phyloP scores from a whole-genome alignment of 169 alveolate species.

The Plasmodium gaboni region DNA sequence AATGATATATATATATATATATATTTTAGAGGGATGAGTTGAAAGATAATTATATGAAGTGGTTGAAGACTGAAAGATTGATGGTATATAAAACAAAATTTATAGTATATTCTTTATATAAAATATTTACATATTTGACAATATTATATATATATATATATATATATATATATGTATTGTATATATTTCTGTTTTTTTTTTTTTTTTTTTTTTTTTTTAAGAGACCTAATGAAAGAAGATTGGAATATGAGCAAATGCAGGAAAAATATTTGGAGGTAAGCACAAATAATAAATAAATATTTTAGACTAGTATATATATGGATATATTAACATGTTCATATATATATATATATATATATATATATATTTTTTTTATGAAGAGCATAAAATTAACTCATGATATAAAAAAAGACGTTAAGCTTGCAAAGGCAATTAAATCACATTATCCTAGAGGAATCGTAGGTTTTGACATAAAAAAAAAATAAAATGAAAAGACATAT shows the following conservation, averaged over 20 bases:
- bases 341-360: background rate
- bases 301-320: background rate
- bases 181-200: background rate
- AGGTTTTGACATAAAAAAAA: conserved; percentile 22
- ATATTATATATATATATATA: too few relatives aligned
- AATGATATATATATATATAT: background rate
- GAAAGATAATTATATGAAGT: conserved; percentile 35
- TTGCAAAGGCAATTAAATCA: conserved; percentile 57
- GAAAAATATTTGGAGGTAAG: conserved; percentile 56
- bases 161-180: too few relatives aligned
- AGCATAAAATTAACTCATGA: conserved; percentile 52
- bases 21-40: conserved; percentile 40
- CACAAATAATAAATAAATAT: too few relatives aligned
- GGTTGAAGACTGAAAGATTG: conserved; percentile 56
- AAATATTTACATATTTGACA: background rate
- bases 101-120: background rate
- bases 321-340: background rate
- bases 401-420: conserved; percentile 59
- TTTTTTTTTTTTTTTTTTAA: background rate
- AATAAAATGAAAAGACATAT: background rate
- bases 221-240: conserved; percentile 64
- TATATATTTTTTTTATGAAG: background rate
- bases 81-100: conserved; percentile 19
- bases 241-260: conserved; percentile 63
- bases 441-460: conserved; percentile 76